Percentiles rank a stretch among this genome's conserved stretches.
Conservation (phyloP, 768 basidiomycete species). For the Sarcodon sp. region DNA sequence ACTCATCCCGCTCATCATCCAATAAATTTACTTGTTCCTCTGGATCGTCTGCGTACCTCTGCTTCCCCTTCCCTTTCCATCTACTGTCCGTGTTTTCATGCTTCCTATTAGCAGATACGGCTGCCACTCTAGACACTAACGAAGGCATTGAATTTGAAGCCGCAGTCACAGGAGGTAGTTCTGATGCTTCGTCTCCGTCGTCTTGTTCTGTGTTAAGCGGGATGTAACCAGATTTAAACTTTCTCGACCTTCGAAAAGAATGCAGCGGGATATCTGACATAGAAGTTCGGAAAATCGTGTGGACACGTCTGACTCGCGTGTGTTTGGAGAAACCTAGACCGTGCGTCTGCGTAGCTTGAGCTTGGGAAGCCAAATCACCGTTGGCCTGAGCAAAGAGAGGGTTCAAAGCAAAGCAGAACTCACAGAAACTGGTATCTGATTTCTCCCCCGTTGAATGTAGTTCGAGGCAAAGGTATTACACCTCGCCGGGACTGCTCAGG, state of each 20-base stretch:
- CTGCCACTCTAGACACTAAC: conserved; percentile 17
- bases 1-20: conserved; percentile 19
- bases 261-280: conserved; percentile 71
- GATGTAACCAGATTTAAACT: conserved; percentile 32
- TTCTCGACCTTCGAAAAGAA: conserved; percentile 37
- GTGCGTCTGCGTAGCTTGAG: too few species aligned
- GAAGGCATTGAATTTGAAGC: conserved; percentile 11
- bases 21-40: conserved; percentile 49
- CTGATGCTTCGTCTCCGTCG: conserved; percentile 11
- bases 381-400: too few species aligned
- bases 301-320: too few species aligned
- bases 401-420: too few species aligned
- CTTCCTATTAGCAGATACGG: conserved; percentile 14
- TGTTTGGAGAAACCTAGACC: too few species aligned
- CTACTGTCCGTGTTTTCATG: conserved; percentile 2
- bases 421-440: too few species aligned
- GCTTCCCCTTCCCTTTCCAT: conserved; percentile 32
- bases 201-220: conserved; percentile 22
- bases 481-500: too few species aligned
- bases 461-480: too few species aligned
- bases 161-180: too few species aligned
- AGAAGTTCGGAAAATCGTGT: conserved; percentile 4
- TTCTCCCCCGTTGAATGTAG: too few species aligned
- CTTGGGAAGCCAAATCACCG: too few species aligned
- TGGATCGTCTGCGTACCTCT: conserved; percentile 47